phyloP scores from a whole-genome alignment of 441 rosid species.

The Populus hybrid region DNA sequence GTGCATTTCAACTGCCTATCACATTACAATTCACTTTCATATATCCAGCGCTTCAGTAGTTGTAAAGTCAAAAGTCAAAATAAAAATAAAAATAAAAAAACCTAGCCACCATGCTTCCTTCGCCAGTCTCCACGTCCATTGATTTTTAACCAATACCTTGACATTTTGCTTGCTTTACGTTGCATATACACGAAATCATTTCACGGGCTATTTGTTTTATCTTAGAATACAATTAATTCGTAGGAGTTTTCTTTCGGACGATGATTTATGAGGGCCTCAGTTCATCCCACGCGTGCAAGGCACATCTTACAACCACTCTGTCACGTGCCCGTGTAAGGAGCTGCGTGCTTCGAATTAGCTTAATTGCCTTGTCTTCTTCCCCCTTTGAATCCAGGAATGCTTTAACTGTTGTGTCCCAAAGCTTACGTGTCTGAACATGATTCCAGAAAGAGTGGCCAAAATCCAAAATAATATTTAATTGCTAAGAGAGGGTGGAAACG shows the following conservation, averaged over 20 bases:
- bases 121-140: too few species aligned
- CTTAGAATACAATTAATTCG: background rate
- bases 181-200: too few species aligned
- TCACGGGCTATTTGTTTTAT: background rate
- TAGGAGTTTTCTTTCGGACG: background rate
- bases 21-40: too few species aligned
- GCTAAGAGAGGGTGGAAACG: background rate
- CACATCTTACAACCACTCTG: background rate
- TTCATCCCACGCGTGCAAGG: background rate
- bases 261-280: background rate
- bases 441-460: background rate
- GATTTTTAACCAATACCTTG: too few species aligned
- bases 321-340: too few species aligned
- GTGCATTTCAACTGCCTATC: background rate
- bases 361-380: background rate
- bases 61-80: too few species aligned
- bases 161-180: background rate
- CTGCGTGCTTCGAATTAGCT: background rate
- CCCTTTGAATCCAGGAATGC: background rate
- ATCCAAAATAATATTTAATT: background rate
- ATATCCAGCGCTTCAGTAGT: too few species aligned
- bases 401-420: background rate
- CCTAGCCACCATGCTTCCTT: too few species aligned
- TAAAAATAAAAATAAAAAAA: too few species aligned
- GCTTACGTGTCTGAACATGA: background rate